These are phyloP conservation scores for Carex myosuroides DNA, from an alignment of 176 grass and related monocot species.

Conservation along the genomic window DNA sequence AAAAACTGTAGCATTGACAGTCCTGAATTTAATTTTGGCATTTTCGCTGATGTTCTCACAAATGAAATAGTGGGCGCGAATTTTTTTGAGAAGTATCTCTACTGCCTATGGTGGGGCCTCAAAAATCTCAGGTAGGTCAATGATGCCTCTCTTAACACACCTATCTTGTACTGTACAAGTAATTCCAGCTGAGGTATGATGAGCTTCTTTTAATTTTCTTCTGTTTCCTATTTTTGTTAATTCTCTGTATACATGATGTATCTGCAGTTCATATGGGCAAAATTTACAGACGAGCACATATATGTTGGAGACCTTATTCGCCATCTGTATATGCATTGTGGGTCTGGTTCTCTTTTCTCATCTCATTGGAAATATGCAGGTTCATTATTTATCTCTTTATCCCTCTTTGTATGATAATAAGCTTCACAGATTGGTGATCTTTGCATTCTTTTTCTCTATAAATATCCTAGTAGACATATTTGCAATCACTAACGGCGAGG, in stretches of 20 bases:
- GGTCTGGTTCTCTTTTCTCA: conserved; percentile 96
- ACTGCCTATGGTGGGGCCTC: conserved; percentile 97
- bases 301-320: conserved; percentile 67
- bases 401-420: neutral
- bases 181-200: neutral
- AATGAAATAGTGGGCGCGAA: conserved; percentile 29
- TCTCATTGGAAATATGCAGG: conserved; percentile 99
- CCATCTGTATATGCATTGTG: conserved; percentile 82
- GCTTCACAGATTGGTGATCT: neutral
- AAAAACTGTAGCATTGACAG: conserved; percentile 20
- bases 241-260: conserved; percentile 5
- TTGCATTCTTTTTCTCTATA: neutral
- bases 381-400: conserved; percentile 15
- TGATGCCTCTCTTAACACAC: neutral
- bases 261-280: conserved; percentile 79
- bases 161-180: neutral
- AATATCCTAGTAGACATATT: conserved; percentile 49
- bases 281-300: conserved; percentile 79
- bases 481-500: conserved; percentile 77
- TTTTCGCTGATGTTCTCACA: conserved; percentile 62
- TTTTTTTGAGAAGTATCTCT: conserved; percentile 85
- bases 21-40: conserved; percentile 47
- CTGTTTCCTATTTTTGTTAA: neutral
- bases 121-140: conserved; percentile 61
- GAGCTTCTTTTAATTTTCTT: neutral